Conservation (phyloP, 2,329 filamentous ascomycete species). For the Fusarium sp. region DNA sequence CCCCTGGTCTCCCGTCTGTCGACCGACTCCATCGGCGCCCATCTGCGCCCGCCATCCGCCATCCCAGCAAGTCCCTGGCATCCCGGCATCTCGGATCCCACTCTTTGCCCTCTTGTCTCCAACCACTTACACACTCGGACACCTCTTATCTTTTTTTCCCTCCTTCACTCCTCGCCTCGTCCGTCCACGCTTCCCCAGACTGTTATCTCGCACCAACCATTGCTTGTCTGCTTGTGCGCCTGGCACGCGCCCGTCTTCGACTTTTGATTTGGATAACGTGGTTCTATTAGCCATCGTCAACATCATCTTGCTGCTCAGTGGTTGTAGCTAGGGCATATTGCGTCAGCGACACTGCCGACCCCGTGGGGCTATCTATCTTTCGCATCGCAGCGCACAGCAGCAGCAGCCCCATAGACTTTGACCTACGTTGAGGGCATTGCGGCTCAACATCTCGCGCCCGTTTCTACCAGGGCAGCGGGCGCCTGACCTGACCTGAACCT, state of each 20-base stretch:
- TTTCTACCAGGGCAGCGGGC: slow-evolving; percentile 41
- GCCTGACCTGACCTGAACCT: slow-evolving; percentile 28
- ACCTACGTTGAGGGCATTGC: slow-evolving; percentile 33
- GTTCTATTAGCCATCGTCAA: slow-evolving; percentile 44
- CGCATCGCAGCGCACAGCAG: slow-evolving; percentile 12
- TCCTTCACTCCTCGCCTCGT: slow-evolving; percentile 28
- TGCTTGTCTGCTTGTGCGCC: slow-evolving; percentile 34
- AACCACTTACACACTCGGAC: slow-evolving; percentile 43
- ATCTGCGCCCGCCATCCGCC: slow-evolving; percentile 44
- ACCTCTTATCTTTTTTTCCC: slow-evolving; percentile 41
- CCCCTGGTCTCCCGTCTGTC: slow-evolving; percentile 38
- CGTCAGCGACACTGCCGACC: slow-evolving; percentile 44
- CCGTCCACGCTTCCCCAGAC: slow-evolving; percentile 43
- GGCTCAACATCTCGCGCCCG: slow-evolving; percentile 41
- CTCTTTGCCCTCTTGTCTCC: slow-evolving; percentile 36
- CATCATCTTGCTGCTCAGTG: slow-evolving; percentile 40
- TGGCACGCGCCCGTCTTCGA: slow-evolving; percentile 20
- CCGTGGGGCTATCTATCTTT: slow-evolving; percentile 39
- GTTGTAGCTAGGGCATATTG: slow-evolving; percentile 43
- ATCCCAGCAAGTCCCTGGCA: slow-evolving; percentile 40
- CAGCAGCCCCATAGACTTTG: slow-evolving; percentile 24
- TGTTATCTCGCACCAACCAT: slow-evolving; percentile 45
- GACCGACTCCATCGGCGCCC: slow-evolving; percentile 43
- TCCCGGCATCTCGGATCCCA: slow-evolving; percentile 44
- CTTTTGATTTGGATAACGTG: slow-evolving; percentile 43